A percentile compares a stretch with the other conserved stretches of the same genome.
phyloP scores from a whole-genome alignment of 2,329 filamentous ascomycete species.

The Ophiostoma perfectum region DNA sequence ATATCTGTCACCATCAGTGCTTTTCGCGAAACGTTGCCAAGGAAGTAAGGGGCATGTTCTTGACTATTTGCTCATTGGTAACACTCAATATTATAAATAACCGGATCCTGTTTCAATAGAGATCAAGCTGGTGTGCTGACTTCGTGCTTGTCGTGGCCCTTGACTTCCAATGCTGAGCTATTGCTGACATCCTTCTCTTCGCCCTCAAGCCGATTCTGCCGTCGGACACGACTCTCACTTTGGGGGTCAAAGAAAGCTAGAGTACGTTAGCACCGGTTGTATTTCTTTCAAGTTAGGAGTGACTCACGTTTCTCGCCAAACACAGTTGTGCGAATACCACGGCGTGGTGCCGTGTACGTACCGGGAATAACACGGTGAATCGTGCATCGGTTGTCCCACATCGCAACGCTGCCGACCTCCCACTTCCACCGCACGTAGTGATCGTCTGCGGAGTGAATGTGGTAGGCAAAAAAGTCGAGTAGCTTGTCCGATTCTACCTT shows the following conservation, averaged over 20 bases:
- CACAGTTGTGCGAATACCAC: conserved; percentile 33
- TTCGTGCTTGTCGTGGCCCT: not conserved
- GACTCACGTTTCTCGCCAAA: conserved; percentile 1
- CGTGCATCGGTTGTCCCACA: conserved; percentile 46
- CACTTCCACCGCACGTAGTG: conserved; percentile 48
- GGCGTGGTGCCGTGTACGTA: conserved; percentile 35
- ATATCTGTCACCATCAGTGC: not conserved
- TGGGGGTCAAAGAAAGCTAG: not conserved
- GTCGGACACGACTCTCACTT: not conserved
- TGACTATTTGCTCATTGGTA: not conserved
- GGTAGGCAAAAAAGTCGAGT: conserved; percentile 42
- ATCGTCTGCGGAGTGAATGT: conserved; percentile 47
- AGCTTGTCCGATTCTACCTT: conserved; percentile 44
- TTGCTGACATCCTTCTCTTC: not conserved
- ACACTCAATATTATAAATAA: too few species aligned
- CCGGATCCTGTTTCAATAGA: not conserved
- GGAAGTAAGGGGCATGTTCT: not conserved
- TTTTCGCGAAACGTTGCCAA: not conserved
- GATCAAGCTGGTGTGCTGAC: not conserved
- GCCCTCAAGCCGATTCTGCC: not conserved
- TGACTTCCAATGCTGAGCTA: not conserved
- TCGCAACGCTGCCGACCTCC: conserved; percentile 44
- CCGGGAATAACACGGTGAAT: conserved; percentile 41
- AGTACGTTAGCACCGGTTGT: not conserved
- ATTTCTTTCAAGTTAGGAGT: not conserved